phyloP scores from a whole-genome alignment of 129 eudicot species.

The Cynara cardunculus region DNA sequence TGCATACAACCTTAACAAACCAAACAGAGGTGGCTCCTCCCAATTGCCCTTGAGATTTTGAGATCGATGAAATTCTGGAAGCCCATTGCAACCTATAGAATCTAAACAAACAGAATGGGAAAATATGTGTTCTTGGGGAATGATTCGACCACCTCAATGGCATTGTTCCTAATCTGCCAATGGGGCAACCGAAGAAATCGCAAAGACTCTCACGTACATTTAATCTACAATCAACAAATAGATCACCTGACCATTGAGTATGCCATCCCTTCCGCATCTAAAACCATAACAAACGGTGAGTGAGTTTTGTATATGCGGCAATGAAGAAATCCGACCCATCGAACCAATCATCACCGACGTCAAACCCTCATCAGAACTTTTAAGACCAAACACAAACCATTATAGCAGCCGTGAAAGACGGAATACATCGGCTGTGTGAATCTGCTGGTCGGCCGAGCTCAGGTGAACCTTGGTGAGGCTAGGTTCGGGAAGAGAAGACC shows the following conservation, averaged over 20 bases:
- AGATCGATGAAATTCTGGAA: slow-evolving; percentile 33
- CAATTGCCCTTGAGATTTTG: slow-evolving; percentile 41
- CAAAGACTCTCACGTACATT: slow-evolving; percentile 11
- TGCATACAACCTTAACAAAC: slow-evolving; percentile 78
- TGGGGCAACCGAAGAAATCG: slow-evolving; percentile 3
- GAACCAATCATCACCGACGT: slow-evolving; percentile 19
- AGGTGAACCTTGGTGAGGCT: slow-evolving; percentile 23
- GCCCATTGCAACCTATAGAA: slow-evolving; percentile 36
- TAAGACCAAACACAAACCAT: slow-evolving; percentile 1
- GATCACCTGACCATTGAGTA: not conserved
- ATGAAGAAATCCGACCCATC: slow-evolving; percentile 5
- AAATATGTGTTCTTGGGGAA: slow-evolving; percentile 11
- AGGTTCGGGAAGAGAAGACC: slow-evolving; percentile 17
- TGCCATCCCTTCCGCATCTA: slow-evolving; percentile 10
- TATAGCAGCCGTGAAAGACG: slow-evolving; percentile 5
- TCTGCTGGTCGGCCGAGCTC: slow-evolving; percentile 32
- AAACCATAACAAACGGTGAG: slow-evolving; percentile 10
- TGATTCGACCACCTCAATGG: slow-evolving; percentile 37
- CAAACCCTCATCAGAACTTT: slow-evolving; percentile 9
- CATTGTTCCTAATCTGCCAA: slow-evolving; percentile 45
- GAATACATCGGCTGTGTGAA: slow-evolving; percentile 6
- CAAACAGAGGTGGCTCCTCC: slow-evolving; percentile 30
- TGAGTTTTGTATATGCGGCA: not conserved
- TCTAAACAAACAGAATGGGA: slow-evolving; percentile 9
- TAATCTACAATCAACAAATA: not conserved